Base-by-base conservation (phyloP, 768 basidiomycete species). In the Suillus paluster region DNA sequence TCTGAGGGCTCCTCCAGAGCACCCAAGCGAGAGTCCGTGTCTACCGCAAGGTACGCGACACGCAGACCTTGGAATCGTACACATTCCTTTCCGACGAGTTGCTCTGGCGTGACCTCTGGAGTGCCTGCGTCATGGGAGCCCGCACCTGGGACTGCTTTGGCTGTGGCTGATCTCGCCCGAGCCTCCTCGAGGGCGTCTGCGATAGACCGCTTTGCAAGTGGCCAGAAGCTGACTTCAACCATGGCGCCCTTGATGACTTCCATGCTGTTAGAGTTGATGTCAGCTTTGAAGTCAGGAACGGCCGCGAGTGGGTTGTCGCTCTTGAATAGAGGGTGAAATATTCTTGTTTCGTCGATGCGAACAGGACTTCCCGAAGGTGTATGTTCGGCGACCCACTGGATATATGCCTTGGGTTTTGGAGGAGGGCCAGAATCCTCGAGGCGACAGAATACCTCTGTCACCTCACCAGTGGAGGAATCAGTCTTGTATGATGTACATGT, bases 361-460 rank as follows among this genome's bases (percentile, higher is more conserved):
- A 98, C 91, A 17, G 96, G 94, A 67, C 91, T 93, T 8, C 89
- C 87, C 1, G 91, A 89, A 23, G 86, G 77, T 8, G 81, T 75
- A 72, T 95, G 91, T 71, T 93, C 90, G 27, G 92, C 94, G 15
- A 99, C 94, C 97, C 97, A 99, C 71, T 99, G 97, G 68, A 99
- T 94, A 76, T 87, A 98, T 34, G 94, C 87, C 72, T 97, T 98
- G 14, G 93, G 91, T 75, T 97, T 98, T 75, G 85, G 87, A 17
- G 78, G 70, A 17, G 79, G 70, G 11, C 84, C 86, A 42, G 82
- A 83, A 62, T 93, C 86, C 73, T 98, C 95, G 36, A 95, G 77
- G 57, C 81, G 83, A 74, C 90, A 93, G 55, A 90, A 74, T 57
- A 99, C 84, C 74, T 97, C 95, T 5, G 81, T 81, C 7, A 97